Conservation (phyloP, 495 filamentous ascomycete genomes). For the Hyaloscypha variabilis region DNA sequence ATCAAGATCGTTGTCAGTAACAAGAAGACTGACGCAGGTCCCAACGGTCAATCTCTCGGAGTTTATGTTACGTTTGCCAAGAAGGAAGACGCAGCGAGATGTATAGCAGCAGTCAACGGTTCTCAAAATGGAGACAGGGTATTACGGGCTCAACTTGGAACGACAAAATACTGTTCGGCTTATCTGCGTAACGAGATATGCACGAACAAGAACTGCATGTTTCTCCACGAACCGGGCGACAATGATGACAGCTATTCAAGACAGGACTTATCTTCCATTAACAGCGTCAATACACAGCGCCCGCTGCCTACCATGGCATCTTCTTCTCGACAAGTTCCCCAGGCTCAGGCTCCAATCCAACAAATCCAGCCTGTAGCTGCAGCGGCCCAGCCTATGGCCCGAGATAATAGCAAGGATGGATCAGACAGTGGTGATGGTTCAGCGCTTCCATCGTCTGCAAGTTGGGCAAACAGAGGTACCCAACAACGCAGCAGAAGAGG, state of each 20-base stretch:
- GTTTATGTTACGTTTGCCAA: conserved; percentile 96
- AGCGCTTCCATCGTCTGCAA: conserved; percentile 88
- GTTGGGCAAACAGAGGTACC: conserved; percentile 83
- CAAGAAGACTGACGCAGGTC: conserved; percentile 71
- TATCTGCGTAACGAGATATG: conserved; percentile 93
- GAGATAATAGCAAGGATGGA: conserved; percentile 77
- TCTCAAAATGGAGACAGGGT: conserved; percentile 87
- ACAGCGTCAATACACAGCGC: conserved; percentile 79
- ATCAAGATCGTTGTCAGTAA: conserved; percentile 99
- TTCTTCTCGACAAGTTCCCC: conserved; percentile 41
- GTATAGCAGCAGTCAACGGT: conserved; percentile 90
- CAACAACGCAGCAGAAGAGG: conserved; percentile 70
- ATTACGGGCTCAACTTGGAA: conserved; percentile 91
- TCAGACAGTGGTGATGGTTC: conserved; percentile 72
- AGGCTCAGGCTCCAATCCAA: conserved; percentile 48
- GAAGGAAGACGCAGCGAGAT: conserved; percentile 82
- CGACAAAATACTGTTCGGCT: conserved; percentile 98
- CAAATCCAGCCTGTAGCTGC: conserved; percentile 48
- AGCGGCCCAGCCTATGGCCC: conserved; percentile 70
- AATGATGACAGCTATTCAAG: conserved; percentile 96
- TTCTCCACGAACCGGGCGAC: conserved; percentile 94
- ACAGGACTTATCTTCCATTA: conserved; percentile 95
- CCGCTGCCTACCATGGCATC: conserved; percentile 50
- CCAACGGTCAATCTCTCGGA: conserved; percentile 77
- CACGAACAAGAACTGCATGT: conserved; percentile 94